phyloP scores from a whole-genome alignment of 2,329 filamentous ascomycete species.

The Fusarium nanum region DNA sequence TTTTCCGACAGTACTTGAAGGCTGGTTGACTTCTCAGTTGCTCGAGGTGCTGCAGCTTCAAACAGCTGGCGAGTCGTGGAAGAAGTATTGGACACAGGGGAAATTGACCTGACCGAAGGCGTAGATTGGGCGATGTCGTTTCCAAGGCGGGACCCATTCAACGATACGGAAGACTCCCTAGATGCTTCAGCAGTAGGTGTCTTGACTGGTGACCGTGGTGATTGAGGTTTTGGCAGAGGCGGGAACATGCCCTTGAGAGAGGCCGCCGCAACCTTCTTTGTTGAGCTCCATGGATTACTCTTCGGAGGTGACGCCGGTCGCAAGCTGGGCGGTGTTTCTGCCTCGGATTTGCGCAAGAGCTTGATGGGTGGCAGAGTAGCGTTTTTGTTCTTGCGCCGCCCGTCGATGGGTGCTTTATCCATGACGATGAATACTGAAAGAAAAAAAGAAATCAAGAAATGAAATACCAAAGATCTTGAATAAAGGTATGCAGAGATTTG shows the following conservation, averaged over 20 bases:
- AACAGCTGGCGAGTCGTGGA: conserved; percentile 39
- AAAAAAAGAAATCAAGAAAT: neutral
- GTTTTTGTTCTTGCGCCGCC: conserved; percentile 38
- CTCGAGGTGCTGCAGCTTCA: conserved; percentile 46
- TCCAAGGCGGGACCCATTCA: conserved; percentile 14
- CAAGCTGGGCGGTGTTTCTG: conserved; percentile 31
- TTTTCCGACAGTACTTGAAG: neutral
- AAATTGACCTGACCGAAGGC: conserved; percentile 24
- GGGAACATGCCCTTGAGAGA: conserved; percentile 35
- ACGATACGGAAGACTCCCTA: conserved; percentile 23
- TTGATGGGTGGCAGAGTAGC: conserved; percentile 10
- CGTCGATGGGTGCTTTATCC: conserved; percentile 46
- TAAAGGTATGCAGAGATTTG: conserved; percentile 8
- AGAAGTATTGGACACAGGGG: conserved; percentile 41
- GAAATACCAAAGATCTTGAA: neutral
- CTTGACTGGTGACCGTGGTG: conserved; percentile 9
- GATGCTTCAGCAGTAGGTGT: conserved; percentile 22
- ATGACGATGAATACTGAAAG: conserved; percentile 25
- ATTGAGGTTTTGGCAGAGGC: conserved; percentile 32
- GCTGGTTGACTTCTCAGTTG: conserved; percentile 42
- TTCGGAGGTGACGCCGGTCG: conserved; percentile 51
- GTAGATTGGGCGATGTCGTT: conserved; percentile 15
- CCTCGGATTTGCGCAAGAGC: conserved; percentile 21
- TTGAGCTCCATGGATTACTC: conserved; percentile 49
- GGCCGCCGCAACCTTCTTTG: conserved; percentile 1